Base-by-base conservation (phyloP, 768 basidiomycete genomes). In the Guyanaporus albipodus region DNA sequence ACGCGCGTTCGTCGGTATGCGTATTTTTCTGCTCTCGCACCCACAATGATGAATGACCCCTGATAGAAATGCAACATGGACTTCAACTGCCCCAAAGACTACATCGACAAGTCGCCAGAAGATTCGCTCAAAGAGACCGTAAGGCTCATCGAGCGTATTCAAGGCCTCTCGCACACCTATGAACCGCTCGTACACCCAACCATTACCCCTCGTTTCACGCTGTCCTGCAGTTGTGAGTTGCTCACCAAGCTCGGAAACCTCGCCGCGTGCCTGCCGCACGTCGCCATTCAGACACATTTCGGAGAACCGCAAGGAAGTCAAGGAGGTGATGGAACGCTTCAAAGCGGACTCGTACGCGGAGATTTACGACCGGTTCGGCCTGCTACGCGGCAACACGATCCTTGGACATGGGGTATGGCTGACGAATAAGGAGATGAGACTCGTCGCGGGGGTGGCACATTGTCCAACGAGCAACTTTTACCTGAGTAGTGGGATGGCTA, bases 401-500 rank as follows among this genome's bases (percentile, higher is more conserved):
- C 73, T 96, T 23, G 93, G 84, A 4, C 94, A 96, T 60, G 91
- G 80, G 3, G 79, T 93, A 4, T 85, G 89, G 65, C 69, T 98
- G 33, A 77, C 76, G 12, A 74, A 80, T 8, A 72, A 73, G 6
- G 94, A 96, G 66, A 69, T 91, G 45, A 68, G 75, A 17, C 64
- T 94, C 15, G 80, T 96, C 53, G 82, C 85, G 3, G 93, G 91
- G 2, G 78, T 97, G 35, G 87, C 86, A 53, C 94, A 96, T 67
- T 97, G 94, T 63, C 91, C 94, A 14, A 86, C 86, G 37, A 92
- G 89, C 61, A 97, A 96, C 65, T 87, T 94, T 64, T 87, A 95
- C 68, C 61, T 97, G 38, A 76, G 82, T 26, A 92, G 88, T 48
- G 94, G 94, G 1, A 74, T 89, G 27, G 85, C 91, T 1, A 78